Evolutionary conservation across 352 stramenopile species (phyloP), one percentile per base, ranked within the genome.

Genomic region (Globisporangium cystogenes): DNA sequence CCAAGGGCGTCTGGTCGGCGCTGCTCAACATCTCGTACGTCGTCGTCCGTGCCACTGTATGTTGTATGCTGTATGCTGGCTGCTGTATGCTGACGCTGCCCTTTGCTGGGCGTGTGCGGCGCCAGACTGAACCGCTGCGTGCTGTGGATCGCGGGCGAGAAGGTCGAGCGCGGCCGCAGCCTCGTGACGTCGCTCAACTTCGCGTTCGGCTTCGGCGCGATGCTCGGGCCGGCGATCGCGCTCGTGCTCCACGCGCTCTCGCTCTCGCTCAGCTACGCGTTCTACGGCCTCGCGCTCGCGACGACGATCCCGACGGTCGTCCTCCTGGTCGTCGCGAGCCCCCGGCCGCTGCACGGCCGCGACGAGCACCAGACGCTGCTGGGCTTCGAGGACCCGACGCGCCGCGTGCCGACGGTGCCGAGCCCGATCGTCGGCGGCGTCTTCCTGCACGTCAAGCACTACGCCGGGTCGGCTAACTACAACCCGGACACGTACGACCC

Each of bases 401-500:
- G 75, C 1, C 72, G 75, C 46, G 80, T 93, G 42, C 80, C 82
- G n/a, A 88, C 82, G 0, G 79, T 90, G 8, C 82, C 82, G 6
- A 89, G 76, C 48, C 82, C 82, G 16, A 90, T 93, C 57, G 74
- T 88, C 3, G 82, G 82, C 15, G 80, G 79, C n/a, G 82, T 93
- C 21, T 90, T 93, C 24, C 66, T 93, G 50, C 82, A 90, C 50
- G 77, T 83, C 16, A 82, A 87, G 53, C 77, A 93, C 60, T 78
- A 87, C 43, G 76, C 67, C 7, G 70, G 69, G 35, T 82, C 75
- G 4, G 79, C 82, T 35, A 89, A 89, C 52, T 83, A 72, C 55
- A 90, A 90, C 48, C 78, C 82, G 11, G 82, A 93, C 59, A 87
- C 74, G 36, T 93, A 90, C 70, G 79, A 93, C 64, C 69, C 79